Percentiles rank a stretch among this genome's conserved stretches.
Conservation (phyloP, 2,329 filamentous ascomycete genomes). For the Botrytis sinoallii region DNA sequence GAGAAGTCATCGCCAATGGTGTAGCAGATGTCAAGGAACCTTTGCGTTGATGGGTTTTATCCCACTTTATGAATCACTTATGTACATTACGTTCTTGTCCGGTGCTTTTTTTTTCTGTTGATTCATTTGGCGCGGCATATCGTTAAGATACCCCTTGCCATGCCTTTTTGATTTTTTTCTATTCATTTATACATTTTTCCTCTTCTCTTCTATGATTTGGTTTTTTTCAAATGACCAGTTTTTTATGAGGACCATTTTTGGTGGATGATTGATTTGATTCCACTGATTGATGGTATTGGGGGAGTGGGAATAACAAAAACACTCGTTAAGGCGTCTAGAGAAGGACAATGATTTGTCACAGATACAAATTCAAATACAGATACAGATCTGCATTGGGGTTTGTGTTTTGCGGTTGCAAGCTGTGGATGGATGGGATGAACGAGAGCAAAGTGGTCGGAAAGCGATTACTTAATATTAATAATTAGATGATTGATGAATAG, state of each 20-base stretch:
- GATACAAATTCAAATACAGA: not conserved
- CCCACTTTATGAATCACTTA: slow-evolving; percentile 13
- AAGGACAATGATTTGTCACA: not conserved
- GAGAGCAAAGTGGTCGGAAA: not conserved
- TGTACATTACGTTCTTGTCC: slow-evolving; percentile 20
- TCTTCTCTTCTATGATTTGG: slow-evolving; percentile 2
- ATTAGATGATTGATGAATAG: slow-evolving; percentile 11
- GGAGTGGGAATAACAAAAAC: slow-evolving; percentile 9
- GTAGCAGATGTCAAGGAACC: slow-evolving; percentile 66
- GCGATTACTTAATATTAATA: slow-evolving; percentile 15
- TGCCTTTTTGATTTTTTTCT: slow-evolving; percentile 4
- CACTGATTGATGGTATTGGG: slow-evolving; percentile 4
- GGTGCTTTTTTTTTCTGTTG: slow-evolving; percentile 14
- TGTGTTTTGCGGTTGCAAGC: not conserved
- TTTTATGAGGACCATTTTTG: not conserved
- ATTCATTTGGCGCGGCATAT: slow-evolving; percentile 16
- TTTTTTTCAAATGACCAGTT: not conserved
- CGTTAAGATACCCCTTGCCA: slow-evolving; percentile 20
- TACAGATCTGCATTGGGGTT: not conserved
- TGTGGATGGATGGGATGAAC: not conserved
- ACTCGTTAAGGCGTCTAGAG: slow-evolving; percentile 11
- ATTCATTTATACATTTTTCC: slow-evolving; percentile 8
- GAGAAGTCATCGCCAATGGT: slow-evolving; percentile 68
- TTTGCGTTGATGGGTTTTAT: slow-evolving; percentile 46
- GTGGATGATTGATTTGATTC: slow-evolving; percentile 6